Base-by-base conservation (phyloP, 306 rosid species). In the Pueraria montana region DNA sequence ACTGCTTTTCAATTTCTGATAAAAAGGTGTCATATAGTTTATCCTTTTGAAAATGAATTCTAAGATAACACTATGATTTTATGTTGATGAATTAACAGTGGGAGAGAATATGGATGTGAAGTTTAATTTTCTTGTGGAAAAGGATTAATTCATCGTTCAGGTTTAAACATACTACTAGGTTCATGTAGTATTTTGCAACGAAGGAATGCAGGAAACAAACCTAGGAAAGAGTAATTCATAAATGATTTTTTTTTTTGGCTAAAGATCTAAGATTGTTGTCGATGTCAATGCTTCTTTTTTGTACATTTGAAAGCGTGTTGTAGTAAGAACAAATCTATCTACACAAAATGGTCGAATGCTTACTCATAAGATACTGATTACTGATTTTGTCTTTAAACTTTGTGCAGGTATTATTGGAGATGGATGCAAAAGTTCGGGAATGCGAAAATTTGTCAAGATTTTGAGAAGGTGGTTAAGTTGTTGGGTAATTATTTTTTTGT, bases 361-460 rank as follows among this genome's bases (percentile, higher is more conserved):
- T 34, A 12, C 16, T 16, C 27, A 26, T 48, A 50, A 38, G 67
- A 21, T n/a, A n/a, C n/a, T n/a, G n/a, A n/a, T n/a, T 68, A 16
- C 46, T 85, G 62, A 71, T 69, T 62, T n/a, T 61, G 62, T 77
- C 58, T 83, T 72, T 83, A 52, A 70, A 78, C 76, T 58, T 62
- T 61, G 30, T 72, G 64, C 72, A 92, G 97, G 97, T n/a, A n/a
- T n/a, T 36, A 85, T 92, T 73, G 86, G 90, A 53, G 91, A 89
- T 84, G 45, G 77, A 72, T 92, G 94, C 87, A 87, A 50, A 80
- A 64, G 77, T 84, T 24, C 26, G 9, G 94, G 88, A 74, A 26
- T 86, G 13, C 6, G 32, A 32, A 77, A 49, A 16, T 90, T 92
- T 42, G 68, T 88, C 0, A 77, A 87, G 80, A n/a, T n/a, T n/a